Conservation (phyloP, 73 alveolate species). For the Paramecium biaurelia region DNA sequence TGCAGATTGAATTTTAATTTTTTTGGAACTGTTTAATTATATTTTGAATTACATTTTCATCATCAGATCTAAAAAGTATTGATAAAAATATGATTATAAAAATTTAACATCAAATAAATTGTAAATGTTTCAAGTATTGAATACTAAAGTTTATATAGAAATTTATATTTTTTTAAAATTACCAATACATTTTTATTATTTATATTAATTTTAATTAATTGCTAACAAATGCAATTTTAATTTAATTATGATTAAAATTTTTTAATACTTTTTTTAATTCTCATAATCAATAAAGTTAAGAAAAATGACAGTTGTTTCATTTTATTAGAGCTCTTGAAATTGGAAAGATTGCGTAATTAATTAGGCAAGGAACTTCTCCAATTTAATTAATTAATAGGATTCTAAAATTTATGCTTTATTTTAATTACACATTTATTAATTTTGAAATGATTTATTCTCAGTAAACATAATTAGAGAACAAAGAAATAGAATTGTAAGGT, state of each 20-base stretch:
- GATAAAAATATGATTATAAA: neutral
- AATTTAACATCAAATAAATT: neutral
- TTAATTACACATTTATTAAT: neutral
- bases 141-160: neutral
- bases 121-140: neutral
- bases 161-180: neutral
- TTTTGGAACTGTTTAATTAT: neutral
- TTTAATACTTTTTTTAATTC: neutral
- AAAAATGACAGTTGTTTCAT: neutral
- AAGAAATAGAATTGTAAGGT: neutral
- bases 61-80: neutral
- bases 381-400: neutral
- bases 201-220: neutral
- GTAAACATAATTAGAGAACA: neutral
- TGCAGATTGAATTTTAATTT: neutral
- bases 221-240: neutral
- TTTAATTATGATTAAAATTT: neutral
- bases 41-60: neutral
- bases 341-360: neutral
- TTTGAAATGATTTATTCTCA: constrained; percentile 33
- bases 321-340: neutral
- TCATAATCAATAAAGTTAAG: neutral
- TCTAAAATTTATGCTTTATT: neutral
- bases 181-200: neutral
- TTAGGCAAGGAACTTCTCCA: neutral